Percentiles rank a stretch among this genome's conserved stretches.
Conservation (phyloP, 441 rosid genomes). For the Brassica balearica region DNA sequence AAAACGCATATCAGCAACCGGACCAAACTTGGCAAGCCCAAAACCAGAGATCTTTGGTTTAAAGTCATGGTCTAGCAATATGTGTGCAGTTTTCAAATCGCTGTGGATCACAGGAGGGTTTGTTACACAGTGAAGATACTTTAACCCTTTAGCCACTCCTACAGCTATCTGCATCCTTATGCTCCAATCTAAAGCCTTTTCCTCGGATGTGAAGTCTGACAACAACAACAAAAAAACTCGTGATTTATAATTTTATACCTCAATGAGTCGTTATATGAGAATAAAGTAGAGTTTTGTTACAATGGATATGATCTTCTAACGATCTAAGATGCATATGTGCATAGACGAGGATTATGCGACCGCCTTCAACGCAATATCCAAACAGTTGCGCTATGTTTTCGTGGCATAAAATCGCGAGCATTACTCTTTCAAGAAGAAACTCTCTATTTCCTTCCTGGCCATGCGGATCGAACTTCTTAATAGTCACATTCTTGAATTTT, state of each 20-base stretch:
- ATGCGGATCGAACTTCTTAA: background rate
- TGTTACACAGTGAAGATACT: constrained; percentile 54
- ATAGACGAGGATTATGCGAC: background rate
- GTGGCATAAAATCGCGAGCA: background rate
- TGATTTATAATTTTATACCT: background rate
- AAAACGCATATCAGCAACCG: too few relatives aligned
- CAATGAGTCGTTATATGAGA: background rate
- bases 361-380: background rate
- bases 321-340: background rate
- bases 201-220: background rate
- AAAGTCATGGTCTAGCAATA: constrained; percentile 53
- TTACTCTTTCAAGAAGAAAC: background rate
- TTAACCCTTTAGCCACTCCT: constrained; percentile 65
- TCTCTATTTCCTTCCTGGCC: background rate
- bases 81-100: constrained; percentile 63
- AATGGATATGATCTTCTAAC: background rate
- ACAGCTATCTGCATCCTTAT: constrained; percentile 60
- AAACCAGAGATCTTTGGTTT: constrained; percentile 34
- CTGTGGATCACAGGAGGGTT: constrained; percentile 58
- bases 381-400: background rate
- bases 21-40: too few relatives aligned
- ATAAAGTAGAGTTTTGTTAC: background rate
- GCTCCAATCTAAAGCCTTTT: constrained; percentile 57
- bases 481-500: background rate
- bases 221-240: background rate